Evolutionary conservation across 768 basidiomycete genomes (phyloP), one percentile per base, ranked within the genome.

Genomic region (Rossbeevera mucosa): DNA sequence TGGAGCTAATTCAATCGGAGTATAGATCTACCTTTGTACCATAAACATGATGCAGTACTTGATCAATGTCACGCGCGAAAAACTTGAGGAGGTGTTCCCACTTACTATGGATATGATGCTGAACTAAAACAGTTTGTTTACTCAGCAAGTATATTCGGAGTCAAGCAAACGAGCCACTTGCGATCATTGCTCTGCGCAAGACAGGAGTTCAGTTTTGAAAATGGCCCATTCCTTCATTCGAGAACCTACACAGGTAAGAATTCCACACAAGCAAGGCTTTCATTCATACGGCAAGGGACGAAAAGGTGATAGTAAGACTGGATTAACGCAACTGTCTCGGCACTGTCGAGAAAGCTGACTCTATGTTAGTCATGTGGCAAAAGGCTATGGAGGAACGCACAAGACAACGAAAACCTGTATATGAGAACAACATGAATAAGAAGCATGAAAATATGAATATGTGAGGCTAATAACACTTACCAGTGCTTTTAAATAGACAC

Each of bases 41-140:
- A 55, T 30, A 33, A 66, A 63, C 1, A 55, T 53, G 33, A 60
- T 28, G 7, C 42, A 48, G 25, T 46, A 55, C 64, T 65, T 44
- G 38, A 54, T 46, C 3, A 26, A 16, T 6, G 29, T 60, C 38
- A 33, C 20, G 38, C 26, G n/a, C 13, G 30, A 29, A 38, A 0
- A 9, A 1, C 12, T 47, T 1, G n/a, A 13, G 9, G 40, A 18
- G 18, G 9, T 33, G 16, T 8, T 1, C 2, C 8, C 16, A 52
- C 62, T 54, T 22, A 63, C 59, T 12, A 44, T 2, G 11, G 28
- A 12, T 5, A 42, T 2, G 4, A 46, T 16, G 13, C 16, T 16
- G 6, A 53, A 7, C 62, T 63, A n/a, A 6, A 40, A 33, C 8
- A 9, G 7, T 2, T 33, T 38, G 9, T 26, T 13, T 14, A 18